Conservation (phyloP, 768 basidiomycete species). For the Rhizopogon vinicolor region DNA sequence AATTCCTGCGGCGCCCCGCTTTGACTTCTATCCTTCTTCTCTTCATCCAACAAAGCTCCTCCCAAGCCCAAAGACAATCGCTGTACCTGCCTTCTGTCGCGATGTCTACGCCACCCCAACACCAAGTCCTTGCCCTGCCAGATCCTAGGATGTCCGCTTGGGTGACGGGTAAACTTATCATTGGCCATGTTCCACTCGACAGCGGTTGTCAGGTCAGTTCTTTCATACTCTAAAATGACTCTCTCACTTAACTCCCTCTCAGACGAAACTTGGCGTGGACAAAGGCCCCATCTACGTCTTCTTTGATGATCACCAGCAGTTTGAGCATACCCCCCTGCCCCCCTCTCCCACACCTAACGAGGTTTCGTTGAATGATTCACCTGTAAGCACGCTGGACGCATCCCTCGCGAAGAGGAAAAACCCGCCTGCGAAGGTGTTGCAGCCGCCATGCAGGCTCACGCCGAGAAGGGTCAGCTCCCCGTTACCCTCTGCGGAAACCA, state of each 20-base stretch:
- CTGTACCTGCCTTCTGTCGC: conserved; percentile 47
- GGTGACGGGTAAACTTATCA: conserved; percentile 18
- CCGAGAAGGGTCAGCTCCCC: conserved; percentile 74
- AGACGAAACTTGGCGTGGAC: conserved; percentile 82
- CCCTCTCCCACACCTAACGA: conserved; percentile 34
- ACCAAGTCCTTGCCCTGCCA: conserved; percentile 25
- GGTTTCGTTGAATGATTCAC: neutral
- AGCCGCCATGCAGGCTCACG: conserved; percentile 69
- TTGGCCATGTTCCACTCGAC: conserved; percentile 5
- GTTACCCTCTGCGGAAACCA: conserved; percentile 96
- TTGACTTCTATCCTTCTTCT: neutral
- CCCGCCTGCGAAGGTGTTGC: conserved; percentile 84
- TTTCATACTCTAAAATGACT: neutral
- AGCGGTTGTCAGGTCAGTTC: conserved; percentile 29
- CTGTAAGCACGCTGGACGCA: conserved; percentile 29
- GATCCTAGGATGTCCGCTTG: conserved; percentile 96
- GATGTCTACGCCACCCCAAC: too few species aligned
- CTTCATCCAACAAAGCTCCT: conserved; percentile 22
- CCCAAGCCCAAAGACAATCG: conserved; percentile 66
- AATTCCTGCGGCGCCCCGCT: too few species aligned
- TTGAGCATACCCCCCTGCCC: conserved; percentile 47
- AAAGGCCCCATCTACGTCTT: conserved; percentile 67
- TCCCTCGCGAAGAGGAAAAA: conserved; percentile 90
- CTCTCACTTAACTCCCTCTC: conserved; percentile 9
- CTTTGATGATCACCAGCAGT: conserved; percentile 89